These are phyloP conservation scores for Dissoconium aciculare DNA, from an alignment of 2,329 filamentous ascomycete genomes.

Conservation along the genomic window DNA sequence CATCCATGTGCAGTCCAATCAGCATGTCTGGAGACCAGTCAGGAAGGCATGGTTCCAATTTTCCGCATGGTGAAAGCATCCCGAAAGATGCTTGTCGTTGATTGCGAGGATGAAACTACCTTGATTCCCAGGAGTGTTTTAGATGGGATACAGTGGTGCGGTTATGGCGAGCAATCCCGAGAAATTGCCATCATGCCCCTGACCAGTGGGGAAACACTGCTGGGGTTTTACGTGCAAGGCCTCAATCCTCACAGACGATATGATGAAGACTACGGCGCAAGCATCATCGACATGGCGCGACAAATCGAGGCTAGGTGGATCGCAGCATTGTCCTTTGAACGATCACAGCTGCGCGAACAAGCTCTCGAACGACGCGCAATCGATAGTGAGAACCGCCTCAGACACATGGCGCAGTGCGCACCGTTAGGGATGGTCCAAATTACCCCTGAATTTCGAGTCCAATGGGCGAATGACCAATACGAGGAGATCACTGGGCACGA, in stretches of 20 bases:
- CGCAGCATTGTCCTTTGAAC: slow-evolving; percentile 7
- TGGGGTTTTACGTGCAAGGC: slow-evolving; percentile 15
- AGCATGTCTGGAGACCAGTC: slow-evolving; percentile 5
- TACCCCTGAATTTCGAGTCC: slow-evolving; percentile 20
- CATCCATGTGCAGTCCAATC: slow-evolving; percentile 5
- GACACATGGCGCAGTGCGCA: slow-evolving; percentile 25
- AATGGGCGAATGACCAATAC: slow-evolving; percentile 26
- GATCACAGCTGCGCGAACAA: slow-evolving; percentile 6
- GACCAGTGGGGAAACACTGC: slow-evolving; percentile 4
- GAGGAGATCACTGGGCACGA: slow-evolving; percentile 14
- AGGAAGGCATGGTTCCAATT: slow-evolving; percentile 5
- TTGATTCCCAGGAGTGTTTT: slow-evolving; percentile 4
- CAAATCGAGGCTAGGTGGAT: slow-evolving; percentile 12
- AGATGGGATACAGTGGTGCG: slow-evolving; percentile 12
- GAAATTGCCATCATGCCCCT: slow-evolving; percentile 9
- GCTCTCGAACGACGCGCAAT: slow-evolving; percentile 8
- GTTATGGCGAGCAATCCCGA: slow-evolving; percentile 10
- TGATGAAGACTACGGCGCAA: slow-evolving; percentile 7
- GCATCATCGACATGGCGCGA: slow-evolving; percentile 7
- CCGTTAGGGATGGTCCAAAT: slow-evolving; percentile 26
- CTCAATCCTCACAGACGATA: slow-evolving; percentile 13
- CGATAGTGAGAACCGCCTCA: slow-evolving; percentile 24
- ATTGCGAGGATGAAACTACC: slow-evolving; percentile 4
- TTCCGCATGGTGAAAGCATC: slow-evolving; percentile 6
- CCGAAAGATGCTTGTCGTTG: slow-evolving; percentile 4